Evolutionary conservation across 768 basidiomycete genomes (phyloP).

Genomic region (Phanerodontia chrysosporium): DNA sequence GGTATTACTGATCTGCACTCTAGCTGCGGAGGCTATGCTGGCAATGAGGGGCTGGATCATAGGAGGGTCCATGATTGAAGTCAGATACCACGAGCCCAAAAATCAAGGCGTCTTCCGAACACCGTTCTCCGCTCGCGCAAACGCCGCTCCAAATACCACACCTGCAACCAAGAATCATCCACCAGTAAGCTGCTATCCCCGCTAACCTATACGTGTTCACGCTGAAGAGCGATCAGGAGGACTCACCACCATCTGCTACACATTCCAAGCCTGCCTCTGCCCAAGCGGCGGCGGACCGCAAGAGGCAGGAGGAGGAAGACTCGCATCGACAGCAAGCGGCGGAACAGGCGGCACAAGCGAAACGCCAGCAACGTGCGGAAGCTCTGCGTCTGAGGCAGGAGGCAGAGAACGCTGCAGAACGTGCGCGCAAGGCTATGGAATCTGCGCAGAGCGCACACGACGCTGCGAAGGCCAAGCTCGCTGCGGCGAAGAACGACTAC

Average conservation of each 20-base stretch:
- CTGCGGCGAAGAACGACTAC: neutral
- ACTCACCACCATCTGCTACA: neutral
- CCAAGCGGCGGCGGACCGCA: neutral
- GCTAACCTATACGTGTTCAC: too few relatives aligned
- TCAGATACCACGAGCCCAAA: conserved; percentile 8
- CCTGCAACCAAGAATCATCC: neutral
- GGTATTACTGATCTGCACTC: neutral
- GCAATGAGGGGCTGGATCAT: neutral
- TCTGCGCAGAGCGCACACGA: neutral
- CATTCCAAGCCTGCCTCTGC: neutral
- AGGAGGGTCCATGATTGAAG: neutral
- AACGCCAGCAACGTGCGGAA: neutral
- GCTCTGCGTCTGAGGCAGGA: neutral
- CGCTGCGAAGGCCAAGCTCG: neutral
- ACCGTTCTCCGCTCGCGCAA: neutral
- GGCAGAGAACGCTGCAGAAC: neutral
- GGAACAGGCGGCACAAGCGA: neutral
- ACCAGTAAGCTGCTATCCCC: too few relatives aligned
- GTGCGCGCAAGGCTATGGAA: neutral
- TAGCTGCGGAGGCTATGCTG: conserved; percentile 2
- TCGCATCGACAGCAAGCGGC: neutral
- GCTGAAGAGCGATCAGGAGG: neutral
- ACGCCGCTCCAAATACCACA: too few relatives aligned
- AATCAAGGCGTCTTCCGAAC: neutral
- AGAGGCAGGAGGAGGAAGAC: conserved; percentile 1